phyloP scores from a whole-genome alignment of 2,329 filamentous ascomycete genomes.

The Dryadomyces sulphureus region DNA sequence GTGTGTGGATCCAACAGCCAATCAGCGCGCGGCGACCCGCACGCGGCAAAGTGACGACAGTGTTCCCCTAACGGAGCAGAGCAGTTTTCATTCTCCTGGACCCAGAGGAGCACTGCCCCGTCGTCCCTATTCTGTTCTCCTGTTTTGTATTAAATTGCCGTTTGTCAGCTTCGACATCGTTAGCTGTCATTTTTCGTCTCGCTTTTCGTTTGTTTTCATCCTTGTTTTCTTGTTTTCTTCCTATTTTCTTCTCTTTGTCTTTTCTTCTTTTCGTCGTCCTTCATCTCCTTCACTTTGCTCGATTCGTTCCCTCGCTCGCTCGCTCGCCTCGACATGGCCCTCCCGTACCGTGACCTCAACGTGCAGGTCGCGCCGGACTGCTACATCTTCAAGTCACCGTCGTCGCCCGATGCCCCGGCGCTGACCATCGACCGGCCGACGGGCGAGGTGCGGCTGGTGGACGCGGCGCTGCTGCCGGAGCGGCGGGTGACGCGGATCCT shows the following conservation, averaged over 20 bases:
- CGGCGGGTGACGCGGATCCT: slow-evolving; percentile 64
- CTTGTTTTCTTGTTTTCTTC: neutral
- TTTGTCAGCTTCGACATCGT: too few relatives aligned
- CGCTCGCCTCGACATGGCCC: slow-evolving; percentile 20
- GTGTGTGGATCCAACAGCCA: too few relatives aligned
- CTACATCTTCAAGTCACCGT: slow-evolving; percentile 94
- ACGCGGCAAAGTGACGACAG: too few relatives aligned
- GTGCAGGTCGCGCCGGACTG: slow-evolving; percentile 81
- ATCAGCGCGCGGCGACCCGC: too few relatives aligned
- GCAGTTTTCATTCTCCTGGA: neutral
- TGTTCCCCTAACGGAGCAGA: too few relatives aligned
- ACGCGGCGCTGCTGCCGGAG: slow-evolving; percentile 59
- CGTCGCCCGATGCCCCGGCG: slow-evolving; percentile 74
- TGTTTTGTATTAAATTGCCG: too few relatives aligned
- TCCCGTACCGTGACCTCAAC: slow-evolving; percentile 92
- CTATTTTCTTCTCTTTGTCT: neutral
- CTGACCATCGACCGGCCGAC: slow-evolving; percentile 84
- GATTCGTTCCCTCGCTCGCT: too few relatives aligned
- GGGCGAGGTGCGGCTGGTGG: slow-evolving; percentile 73
- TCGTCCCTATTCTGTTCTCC: too few relatives aligned
- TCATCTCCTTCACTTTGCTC: neutral
- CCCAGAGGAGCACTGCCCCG: neutral
- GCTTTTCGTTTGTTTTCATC: neutral
- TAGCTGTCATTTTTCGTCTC: too few relatives aligned
- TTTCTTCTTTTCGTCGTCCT: neutral